Evolutionary conservation across 1,284 basidiomycete genomes (phyloP).

Genomic region (Schizophyllum commune): DNA sequence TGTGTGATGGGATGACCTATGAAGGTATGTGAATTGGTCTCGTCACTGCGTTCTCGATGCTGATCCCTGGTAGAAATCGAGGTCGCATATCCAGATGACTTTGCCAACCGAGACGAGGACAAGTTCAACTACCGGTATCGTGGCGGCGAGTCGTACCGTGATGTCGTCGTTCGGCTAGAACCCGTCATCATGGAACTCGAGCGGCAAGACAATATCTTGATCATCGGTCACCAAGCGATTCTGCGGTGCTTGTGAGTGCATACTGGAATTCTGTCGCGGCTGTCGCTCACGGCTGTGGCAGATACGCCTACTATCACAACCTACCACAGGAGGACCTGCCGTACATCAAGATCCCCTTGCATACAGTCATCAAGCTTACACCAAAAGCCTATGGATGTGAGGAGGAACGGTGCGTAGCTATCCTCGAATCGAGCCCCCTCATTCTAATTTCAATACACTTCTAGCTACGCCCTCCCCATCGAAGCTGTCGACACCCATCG

Average conservation of each 20-base stretch:
- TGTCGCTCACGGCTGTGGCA: constrained; percentile 18
- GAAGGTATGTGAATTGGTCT: constrained; percentile 35
- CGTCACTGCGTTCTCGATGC: constrained; percentile 78
- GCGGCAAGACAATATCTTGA: constrained; percentile 93
- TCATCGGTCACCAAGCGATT: constrained; percentile 89
- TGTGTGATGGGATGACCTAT: constrained; percentile 99
- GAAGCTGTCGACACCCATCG: constrained; percentile 90
- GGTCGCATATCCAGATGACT: constrained; percentile 89
- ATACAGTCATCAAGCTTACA: constrained; percentile 97
- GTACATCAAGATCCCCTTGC: constrained; percentile 94
- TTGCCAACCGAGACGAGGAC: constrained; percentile 97
- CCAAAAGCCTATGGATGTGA: constrained; percentile 99
- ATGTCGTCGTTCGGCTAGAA: constrained; percentile 91
- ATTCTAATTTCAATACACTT: not conserved
- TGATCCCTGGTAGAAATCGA: not conserved
- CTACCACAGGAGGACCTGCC: constrained; percentile 90
- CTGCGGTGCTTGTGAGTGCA: constrained; percentile 74
- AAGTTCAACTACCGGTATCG: constrained; percentile 99
- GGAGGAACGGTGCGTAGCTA: constrained; percentile 70
- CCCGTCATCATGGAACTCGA: constrained; percentile 99
- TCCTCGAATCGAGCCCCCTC: not conserved
- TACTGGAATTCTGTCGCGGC: not conserved
- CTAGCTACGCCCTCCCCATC: constrained; percentile 79
- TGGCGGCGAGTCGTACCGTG: constrained; percentile 91
- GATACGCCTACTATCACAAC: constrained; percentile 94